phyloP scores from a whole-genome alignment of 805 yeast species.

The Wickerhamomyces chambardii region DNA sequence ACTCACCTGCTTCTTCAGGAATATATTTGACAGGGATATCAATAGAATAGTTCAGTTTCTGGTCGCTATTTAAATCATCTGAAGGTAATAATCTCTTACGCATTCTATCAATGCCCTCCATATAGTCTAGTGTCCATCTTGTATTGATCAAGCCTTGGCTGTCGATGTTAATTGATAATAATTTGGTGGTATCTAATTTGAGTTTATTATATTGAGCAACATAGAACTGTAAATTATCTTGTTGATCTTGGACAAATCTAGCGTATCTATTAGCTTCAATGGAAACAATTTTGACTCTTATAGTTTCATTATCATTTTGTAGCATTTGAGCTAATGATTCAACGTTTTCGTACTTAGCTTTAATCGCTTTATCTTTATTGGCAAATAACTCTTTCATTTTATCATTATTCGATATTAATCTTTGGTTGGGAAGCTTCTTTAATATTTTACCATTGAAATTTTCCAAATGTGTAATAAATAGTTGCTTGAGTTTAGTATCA shows the following conservation, averaged over 20 bases:
- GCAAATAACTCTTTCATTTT: constrained; percentile 5
- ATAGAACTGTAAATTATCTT: constrained; percentile 46
- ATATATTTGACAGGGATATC: constrained; percentile 26
- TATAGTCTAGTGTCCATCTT: constrained; percentile 49
- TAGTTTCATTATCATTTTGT: constrained; percentile 10
- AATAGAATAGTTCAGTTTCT: constrained; percentile 30
- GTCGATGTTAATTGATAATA: constrained; percentile 14
- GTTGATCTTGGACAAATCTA: constrained; percentile 54
- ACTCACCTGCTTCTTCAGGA: too few species aligned
- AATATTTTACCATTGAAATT: constrained; percentile 13
- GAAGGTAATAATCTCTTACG: constrained; percentile 51
- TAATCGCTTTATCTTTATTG: constrained; percentile 12
- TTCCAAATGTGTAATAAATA: constrained; percentile 14
- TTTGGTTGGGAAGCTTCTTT: constrained; percentile 12
- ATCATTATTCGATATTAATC: constrained; percentile 7
- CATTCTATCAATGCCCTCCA: constrained; percentile 65
- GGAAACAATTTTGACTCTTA: constrained; percentile 14
- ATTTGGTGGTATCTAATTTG: constrained; percentile 31
- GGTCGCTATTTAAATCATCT: constrained; percentile 35
- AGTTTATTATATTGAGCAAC: constrained; percentile 37
- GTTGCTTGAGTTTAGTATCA: constrained; percentile 9
- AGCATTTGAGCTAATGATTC: constrained; percentile 9
- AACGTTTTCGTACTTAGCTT: constrained; percentile 15
- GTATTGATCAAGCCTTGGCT: constrained; percentile 12
- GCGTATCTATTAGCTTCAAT: constrained; percentile 40